Evolutionary conservation across 306 rosid genomes (phyloP), one percentile per base, ranked within the genome.

Genomic region (Argentina anserina): DNA sequence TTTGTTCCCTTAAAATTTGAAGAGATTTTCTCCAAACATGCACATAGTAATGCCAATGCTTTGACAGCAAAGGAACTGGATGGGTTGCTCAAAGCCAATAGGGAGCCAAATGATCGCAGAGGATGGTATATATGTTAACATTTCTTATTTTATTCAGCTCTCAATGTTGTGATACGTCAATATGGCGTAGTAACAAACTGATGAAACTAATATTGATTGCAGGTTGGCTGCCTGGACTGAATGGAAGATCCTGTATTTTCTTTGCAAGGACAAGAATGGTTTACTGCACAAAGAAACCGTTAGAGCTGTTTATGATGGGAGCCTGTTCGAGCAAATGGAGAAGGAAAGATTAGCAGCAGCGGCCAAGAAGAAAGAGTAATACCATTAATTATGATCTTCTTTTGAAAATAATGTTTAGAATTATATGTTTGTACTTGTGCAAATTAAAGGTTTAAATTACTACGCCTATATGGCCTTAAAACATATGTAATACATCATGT

Each of bases 221-320:
- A 93, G 98, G 87, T 0, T 90, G 18, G 92, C 79, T 17, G 65
- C 85, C 40, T 70, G 49, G 49, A 58, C 71, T 56, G 97, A 93
- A 82, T 93, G 98, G 98, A 81, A 83, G 34, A 1, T 80, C 62
- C 78, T 93, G 4, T 89, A 89, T 72, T 34, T 20, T 9, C 87
- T 93, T 56, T 90, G 92, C 75, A 93, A 93, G 81, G 97, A 93
- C 81, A 72, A 81, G 73, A 28, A 72, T 43, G 97, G 98, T 29
- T 85, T 90, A 29, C 81, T 93, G 36, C 86, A 71, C 23, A 93
- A 80, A 83, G 86, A 89, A 4, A 89, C 85, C 10, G 60, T 90
- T 4, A 79, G 81, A 70, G 87, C 75, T 66, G 92, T 78, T 66
- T 93, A 86, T 20, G 98, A 93, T 82, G 98, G 98, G 84, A 89